These are phyloP conservation scores for Ambrosia trifida DNA, from an alignment of 129 eudicot species.

Conservation along the genomic window DNA sequence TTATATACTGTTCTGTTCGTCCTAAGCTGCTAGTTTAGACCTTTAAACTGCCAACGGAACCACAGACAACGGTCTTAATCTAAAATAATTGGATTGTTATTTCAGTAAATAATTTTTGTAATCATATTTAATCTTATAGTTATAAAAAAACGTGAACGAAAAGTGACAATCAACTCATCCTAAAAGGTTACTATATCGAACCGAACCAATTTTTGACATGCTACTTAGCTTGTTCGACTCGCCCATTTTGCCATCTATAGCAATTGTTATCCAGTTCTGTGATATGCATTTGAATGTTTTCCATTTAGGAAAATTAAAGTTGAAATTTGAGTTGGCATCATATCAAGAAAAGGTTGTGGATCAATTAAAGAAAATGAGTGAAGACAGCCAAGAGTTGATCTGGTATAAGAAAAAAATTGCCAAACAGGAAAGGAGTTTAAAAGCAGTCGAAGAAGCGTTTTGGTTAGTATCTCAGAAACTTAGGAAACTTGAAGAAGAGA, in stretches of 20 bases:
- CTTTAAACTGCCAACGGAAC: background rate
- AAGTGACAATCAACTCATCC: background rate
- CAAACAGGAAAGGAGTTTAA: constrained; percentile 51
- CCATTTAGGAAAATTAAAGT: constrained; percentile 58
- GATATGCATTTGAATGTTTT: constrained; percentile 2
- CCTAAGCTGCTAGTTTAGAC: background rate
- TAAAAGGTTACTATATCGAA: constrained; percentile 2
- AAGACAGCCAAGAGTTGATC: constrained; percentile 67
- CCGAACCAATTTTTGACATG: background rate
- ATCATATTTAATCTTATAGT: background rate
- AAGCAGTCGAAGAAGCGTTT: constrained; percentile 59
- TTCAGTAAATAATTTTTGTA: background rate
- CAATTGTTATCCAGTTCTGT: constrained; percentile 2
- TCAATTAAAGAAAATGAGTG: constrained; percentile 62
- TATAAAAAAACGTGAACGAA: background rate
- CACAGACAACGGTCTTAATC: background rate
- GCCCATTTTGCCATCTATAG: background rate
- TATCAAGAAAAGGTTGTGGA: constrained; percentile 63
- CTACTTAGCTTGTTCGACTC: background rate
- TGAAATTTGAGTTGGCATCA: constrained; percentile 70
- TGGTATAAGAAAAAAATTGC: constrained; percentile 57
- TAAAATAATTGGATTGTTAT: background rate
- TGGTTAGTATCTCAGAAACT: constrained; percentile 50
- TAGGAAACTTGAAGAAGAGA: constrained; percentile 53
- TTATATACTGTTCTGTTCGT: background rate